A percentile compares a stretch with the other conserved stretches of the same genome.
Evolutionary conservation across 805 yeast genomes (phyloP).

Genomic region (Wickerhamomyces kurtzmanii): DNA sequence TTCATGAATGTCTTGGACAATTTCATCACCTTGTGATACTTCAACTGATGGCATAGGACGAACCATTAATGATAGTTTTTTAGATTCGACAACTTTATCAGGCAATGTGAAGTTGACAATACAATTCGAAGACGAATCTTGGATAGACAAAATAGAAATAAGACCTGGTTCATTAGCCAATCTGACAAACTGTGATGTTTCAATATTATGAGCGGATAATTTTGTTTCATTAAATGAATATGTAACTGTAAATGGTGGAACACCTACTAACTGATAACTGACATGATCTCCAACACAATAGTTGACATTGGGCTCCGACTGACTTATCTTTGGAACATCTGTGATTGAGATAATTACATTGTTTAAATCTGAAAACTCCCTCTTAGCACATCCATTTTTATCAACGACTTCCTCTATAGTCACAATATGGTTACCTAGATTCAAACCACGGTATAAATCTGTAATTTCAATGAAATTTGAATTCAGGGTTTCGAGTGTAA

Average conservation of each 20-base stretch:
- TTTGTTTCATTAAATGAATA: conserved; percentile 61
- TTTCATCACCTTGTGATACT: conserved; percentile 66
- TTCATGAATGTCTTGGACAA: conserved; percentile 79
- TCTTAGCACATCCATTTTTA: conserved; percentile 56
- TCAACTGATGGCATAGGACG: conserved; percentile 74
- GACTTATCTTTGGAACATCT: conserved; percentile 62
- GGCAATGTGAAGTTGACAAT: conserved; percentile 43
- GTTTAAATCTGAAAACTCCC: conserved; percentile 29
- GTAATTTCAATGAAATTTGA: conserved; percentile 26
- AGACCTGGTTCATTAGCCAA: conserved; percentile 79
- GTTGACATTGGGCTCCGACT: conserved; percentile 30
- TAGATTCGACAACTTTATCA: conserved; percentile 20
- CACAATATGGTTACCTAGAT: conserved; percentile 64
- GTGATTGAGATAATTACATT: conserved; percentile 51
- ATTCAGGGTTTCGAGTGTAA: conserved; percentile 34
- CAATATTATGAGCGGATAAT: conserved; percentile 49
- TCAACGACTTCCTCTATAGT: conserved; percentile 52
- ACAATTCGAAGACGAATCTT: conserved; percentile 72
- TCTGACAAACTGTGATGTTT: conserved; percentile 43
- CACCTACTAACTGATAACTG: conserved; percentile 64
- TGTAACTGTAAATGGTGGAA: conserved; percentile 67
- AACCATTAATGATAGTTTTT: conserved; percentile 25
- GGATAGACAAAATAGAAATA: conserved; percentile 53
- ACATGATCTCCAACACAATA: conserved; percentile 93
- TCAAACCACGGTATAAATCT: conserved; percentile 38